Conservation (phyloP, 2,329 filamentous ascomycete genomes). For the Exophiala viscosa region DNA sequence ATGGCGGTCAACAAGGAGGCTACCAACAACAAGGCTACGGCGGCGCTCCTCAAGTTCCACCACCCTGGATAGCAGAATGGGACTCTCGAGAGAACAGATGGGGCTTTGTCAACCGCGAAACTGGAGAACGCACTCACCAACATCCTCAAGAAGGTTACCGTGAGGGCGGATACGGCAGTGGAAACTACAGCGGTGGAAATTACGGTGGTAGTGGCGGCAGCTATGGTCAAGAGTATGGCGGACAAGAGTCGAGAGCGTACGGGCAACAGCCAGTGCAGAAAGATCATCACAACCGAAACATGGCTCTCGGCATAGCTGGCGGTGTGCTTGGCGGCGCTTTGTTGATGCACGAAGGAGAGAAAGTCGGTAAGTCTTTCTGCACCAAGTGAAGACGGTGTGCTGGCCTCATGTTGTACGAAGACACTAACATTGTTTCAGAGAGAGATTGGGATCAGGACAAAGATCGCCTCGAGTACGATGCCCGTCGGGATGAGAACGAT, state of each 20-base stretch:
- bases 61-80: conserved; percentile 47
- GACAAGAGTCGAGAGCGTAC: conserved; percentile 20
- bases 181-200: too few species aligned
- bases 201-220: neutral
- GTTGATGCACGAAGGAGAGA: conserved; percentile 45
- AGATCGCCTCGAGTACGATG: conserved; percentile 32
- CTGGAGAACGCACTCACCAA: conserved; percentile 42
- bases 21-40: conserved; percentile 12
- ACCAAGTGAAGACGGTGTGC: neutral
- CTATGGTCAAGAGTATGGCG: conserved; percentile 14
- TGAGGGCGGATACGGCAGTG: conserved; percentile 4
- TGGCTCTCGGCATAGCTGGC: conserved; percentile 39
- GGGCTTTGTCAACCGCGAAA: conserved; percentile 47
- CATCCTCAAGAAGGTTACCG: conserved; percentile 31
- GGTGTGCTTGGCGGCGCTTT: conserved; percentile 44
- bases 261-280: conserved; percentile 21
- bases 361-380: conserved; percentile 35
- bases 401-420: neutral
- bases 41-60: conserved; percentile 31
- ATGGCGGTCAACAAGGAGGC: neutral
- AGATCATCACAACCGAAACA: conserved; percentile 34
- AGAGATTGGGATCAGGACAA: conserved; percentile 36
- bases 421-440: conserved; percentile 27
- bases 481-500: conserved; percentile 21
- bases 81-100: conserved; percentile 40